Evolutionary conservation across 176 grass and related monocot species (phyloP).

Genomic region (Panicum miliaceum): DNA sequence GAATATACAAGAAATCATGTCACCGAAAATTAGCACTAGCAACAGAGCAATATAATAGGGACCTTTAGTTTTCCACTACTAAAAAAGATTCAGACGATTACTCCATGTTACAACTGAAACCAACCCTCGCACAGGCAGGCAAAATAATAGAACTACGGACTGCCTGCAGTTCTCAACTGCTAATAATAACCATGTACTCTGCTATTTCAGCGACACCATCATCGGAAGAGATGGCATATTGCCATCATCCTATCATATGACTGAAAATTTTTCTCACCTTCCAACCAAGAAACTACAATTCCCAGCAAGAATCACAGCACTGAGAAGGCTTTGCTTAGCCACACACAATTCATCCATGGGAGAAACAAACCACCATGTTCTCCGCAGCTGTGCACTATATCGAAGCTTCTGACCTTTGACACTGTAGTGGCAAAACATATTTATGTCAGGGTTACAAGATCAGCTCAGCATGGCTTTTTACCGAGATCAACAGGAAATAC

Average conservation of each 20-base stretch:
- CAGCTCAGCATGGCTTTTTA: not conserved
- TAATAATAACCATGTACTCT: not conserved
- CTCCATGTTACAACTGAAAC: too few relatives aligned
- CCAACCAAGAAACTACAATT: not conserved
- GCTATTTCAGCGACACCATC: not conserved
- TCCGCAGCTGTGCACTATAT: not conserved
- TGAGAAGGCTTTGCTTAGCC: not conserved
- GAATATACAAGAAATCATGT: too few relatives aligned
- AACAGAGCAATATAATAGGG: too few relatives aligned
- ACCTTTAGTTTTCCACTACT: too few relatives aligned
- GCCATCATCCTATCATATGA: not conserved
- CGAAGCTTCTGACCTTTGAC: conserved; percentile 2
- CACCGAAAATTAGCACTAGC: too few relatives aligned
- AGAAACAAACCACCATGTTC: not conserved
- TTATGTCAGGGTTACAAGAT: not conserved
- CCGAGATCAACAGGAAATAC: not conserved
- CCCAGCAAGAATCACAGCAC: not conserved
- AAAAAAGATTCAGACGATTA: too few relatives aligned
- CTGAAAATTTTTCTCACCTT: not conserved
- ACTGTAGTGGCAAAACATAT: conserved; percentile 1
- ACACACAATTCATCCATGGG: not conserved
- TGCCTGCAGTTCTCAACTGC: not conserved
- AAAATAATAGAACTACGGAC: not conserved
- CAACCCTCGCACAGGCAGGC: too few relatives aligned
- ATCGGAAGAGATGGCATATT: not conserved